Evolutionary conservation across 2,329 filamentous ascomycete species (phyloP).

Genomic region (Colletotrichum sidae): DNA sequence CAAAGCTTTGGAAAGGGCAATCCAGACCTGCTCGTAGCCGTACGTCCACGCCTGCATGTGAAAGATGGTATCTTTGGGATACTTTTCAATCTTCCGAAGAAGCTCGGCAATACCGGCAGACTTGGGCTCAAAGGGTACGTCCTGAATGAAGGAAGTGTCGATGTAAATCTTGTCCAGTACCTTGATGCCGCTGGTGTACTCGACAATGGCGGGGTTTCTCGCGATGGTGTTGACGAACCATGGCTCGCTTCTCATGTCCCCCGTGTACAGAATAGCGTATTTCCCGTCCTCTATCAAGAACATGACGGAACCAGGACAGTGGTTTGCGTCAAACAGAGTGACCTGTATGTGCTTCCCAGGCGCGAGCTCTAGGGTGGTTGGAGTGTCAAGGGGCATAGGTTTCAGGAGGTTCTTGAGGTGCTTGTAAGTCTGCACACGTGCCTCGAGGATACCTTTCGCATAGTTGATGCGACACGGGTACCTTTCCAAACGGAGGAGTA

Average conservation of each 20-base stretch:
- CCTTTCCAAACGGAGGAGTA: constrained; percentile 83
- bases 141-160: constrained; percentile 79
- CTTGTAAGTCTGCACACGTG: constrained; percentile 78
- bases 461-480: constrained; percentile 86
- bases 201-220: constrained; percentile 78
- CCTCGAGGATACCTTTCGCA: constrained; percentile 80
- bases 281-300: constrained; percentile 83
- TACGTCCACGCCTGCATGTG: constrained; percentile 93
- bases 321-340: constrained; percentile 91
- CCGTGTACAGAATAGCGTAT: constrained; percentile 86
- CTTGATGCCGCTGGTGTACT: constrained; percentile 76
- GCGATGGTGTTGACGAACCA: constrained; percentile 85
- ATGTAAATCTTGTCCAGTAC: constrained; percentile 86
- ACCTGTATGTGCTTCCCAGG: constrained; percentile 78
- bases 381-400: constrained; percentile 84
- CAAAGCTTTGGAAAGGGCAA: constrained; percentile 79
- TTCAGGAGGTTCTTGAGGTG: constrained; percentile 82
- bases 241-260: constrained; percentile 85
- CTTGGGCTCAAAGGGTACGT: constrained; percentile 68
- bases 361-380: constrained; percentile 79
- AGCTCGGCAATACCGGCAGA: constrained; percentile 82
- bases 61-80: constrained; percentile 81
- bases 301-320: constrained; percentile 92
- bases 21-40: constrained; percentile 90
- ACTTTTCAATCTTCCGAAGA: constrained; percentile 73